Percentiles rank a stretch among this genome's conserved stretches.
These are phyloP conservation scores for Hortiboletus flavorubellus DNA, from an alignment of 768 basidiomycete species.

Conservation along the genomic window DNA sequence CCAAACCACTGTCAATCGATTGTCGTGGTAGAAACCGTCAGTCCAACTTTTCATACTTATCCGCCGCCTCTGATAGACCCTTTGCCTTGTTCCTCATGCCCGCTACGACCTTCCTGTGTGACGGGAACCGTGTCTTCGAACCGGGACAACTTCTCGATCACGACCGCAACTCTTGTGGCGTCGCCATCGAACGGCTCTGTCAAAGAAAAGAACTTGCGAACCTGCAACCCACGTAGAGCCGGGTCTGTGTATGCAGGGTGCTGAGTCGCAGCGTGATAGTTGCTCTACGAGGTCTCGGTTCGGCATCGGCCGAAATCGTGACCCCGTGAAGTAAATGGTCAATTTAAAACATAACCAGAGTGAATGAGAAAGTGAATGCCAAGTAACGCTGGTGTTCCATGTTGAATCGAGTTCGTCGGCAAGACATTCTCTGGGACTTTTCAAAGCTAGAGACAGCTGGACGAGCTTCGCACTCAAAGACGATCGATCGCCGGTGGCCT, in stretches of 20 bases:
- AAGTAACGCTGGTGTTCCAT: constrained; percentile 19
- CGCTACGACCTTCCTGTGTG: constrained; percentile 7
- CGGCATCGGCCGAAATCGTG: constrained; percentile 18
- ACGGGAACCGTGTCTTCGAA: constrained; percentile 19
- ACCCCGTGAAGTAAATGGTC: constrained; percentile 1
- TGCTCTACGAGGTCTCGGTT: constrained; percentile 5
- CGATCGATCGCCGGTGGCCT: neutral
- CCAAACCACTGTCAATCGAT: neutral
- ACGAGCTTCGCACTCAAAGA: neutral
- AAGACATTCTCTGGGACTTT: constrained; percentile 15
- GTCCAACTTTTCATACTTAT: constrained; percentile 18
- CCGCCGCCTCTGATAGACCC: constrained; percentile 5
- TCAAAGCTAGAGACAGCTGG: constrained; percentile 4
- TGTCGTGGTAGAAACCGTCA: constrained; percentile 12
- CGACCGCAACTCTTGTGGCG: constrained; percentile 8
- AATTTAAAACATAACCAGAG: neutral
- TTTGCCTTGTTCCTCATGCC: constrained; percentile 14
- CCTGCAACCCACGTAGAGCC: neutral
- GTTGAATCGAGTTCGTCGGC: constrained; percentile 12
- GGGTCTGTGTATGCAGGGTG: constrained; percentile 23
- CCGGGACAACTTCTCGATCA: constrained; percentile 12
- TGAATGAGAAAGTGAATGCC: neutral
- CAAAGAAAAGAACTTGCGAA: neutral
- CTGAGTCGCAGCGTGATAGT: neutral
- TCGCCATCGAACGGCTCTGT: constrained; percentile 9